Evolutionary conservation across 495 filamentous ascomycete genomes (phyloP), one percentile per base, ranked within the genome.

Genomic region (Astrothelium macrocarpum): DNA sequence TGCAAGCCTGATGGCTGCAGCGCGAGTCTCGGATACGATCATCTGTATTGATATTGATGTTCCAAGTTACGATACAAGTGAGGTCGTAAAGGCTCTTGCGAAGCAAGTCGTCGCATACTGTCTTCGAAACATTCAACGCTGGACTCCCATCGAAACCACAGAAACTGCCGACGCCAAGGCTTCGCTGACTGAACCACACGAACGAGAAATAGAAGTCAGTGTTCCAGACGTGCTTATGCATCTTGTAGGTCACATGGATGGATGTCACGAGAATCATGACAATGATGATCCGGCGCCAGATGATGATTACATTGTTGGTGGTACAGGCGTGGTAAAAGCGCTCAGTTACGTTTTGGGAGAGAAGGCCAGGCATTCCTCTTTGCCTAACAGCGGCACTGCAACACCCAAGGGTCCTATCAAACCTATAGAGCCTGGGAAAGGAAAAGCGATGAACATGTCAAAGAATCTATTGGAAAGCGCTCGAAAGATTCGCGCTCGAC

Each of bases 71-170:
- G 85, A 88, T 65, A 88, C 85, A 29, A 89, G 87, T 61, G 92
- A 96, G 65, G 82, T 98, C 49, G 89, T 98, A 66, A 95, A 91
- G 74, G 93, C 90, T 9, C 78, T 98, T 63, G 95, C 91, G 12
- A 93, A 91, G 65, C 90, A 95, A 71, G 89, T 97, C 45, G 86
- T 97, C 10, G 92, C 91, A 1, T 96, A 96, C 71, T 96, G 89
- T 62, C 83, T 98, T 65, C 82, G 87, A 32, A 98, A 98, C 68
- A 85, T 98, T 75, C 91, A 97, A 73, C 79, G 76, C n/a, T 77
- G 78, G 10, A 74, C 77, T 11, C 73, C 78, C 14, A 73, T 74
- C 25, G 78, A 80, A 64, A 71, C 74, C 25, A 74, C 67, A 42
- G 63, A 70, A 3, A 66, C 72, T 12, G 69, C 70, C 10, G 66